A percentile compares a stretch with the other conserved stretches of the same genome.
These are phyloP conservation scores for Camellia granthamiana DNA, from an alignment of 148 eudicot species.

Conservation along the genomic window DNA sequence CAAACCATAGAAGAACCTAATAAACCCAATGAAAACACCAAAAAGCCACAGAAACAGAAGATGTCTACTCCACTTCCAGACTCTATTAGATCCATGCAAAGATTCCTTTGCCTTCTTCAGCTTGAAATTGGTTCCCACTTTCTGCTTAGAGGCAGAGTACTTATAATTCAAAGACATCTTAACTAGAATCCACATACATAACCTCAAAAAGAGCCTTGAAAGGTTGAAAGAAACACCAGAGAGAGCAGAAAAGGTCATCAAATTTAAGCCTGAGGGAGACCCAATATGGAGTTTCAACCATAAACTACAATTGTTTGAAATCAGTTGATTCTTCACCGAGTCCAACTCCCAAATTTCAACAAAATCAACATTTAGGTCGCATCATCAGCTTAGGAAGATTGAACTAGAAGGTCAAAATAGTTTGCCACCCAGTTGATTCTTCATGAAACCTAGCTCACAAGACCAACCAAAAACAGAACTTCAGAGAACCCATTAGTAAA, in stretches of 20 bases:
- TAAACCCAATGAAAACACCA: slow-evolving; percentile 33
- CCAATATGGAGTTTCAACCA: not conserved
- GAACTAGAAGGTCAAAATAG: not conserved
- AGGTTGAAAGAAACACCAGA: slow-evolving; percentile 28
- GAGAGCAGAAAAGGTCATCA: slow-evolving; percentile 37
- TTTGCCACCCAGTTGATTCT: not conserved
- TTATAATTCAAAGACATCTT: slow-evolving; percentile 33
- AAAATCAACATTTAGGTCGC: slow-evolving; percentile 14
- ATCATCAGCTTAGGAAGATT: not conserved
- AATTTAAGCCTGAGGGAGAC: slow-evolving; percentile 4
- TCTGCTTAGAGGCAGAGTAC: slow-evolving; percentile 36
- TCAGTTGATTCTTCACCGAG: not conserved
- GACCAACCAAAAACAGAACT: no score
- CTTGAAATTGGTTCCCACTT: slow-evolving; percentile 32
- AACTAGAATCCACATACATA: slow-evolving; percentile 26
- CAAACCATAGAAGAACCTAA: slow-evolving; percentile 35
- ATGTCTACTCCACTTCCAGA: slow-evolving; percentile 40
- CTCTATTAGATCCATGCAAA: slow-evolving; percentile 32
- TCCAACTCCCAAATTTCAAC: slow-evolving; percentile 22
- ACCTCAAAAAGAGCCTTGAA: slow-evolving; percentile 25
- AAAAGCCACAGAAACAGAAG: slow-evolving; percentile 29
- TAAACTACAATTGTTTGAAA: not conserved
- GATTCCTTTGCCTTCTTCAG: slow-evolving; percentile 38
- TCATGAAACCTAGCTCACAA: not conserved
- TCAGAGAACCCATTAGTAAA: no score